Percentiles rank a stretch among this genome's conserved stretches.
Evolutionary conservation across 805 yeast genomes (phyloP).

Genomic region (Pichia thaimueangensis): DNA sequence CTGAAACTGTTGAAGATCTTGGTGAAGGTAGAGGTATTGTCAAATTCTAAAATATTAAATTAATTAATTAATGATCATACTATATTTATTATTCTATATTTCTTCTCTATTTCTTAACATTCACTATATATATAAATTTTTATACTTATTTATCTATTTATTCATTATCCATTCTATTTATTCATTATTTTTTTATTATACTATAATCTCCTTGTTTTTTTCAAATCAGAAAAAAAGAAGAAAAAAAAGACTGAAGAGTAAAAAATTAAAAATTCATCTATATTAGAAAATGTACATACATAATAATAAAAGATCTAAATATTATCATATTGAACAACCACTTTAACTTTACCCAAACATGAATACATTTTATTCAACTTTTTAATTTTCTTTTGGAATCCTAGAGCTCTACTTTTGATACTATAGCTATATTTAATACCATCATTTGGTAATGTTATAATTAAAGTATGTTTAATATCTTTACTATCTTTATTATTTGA

Average conservation of each 20-base stretch:
- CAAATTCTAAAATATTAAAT: conserved; percentile 19
- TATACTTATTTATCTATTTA: conserved; percentile 1
- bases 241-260: background rate
- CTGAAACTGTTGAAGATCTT: conserved; percentile 69
- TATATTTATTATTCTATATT: background rate
- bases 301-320: conserved; percentile 6
- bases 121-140: background rate
- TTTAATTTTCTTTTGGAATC: conserved; percentile 54
- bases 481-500: conserved; percentile 3
- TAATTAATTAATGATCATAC: background rate
- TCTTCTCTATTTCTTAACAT: background rate
- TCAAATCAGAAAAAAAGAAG: conserved; percentile 1
- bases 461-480: conserved; percentile 23
- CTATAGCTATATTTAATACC: conserved; percentile 54
- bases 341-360: conserved; percentile 44
- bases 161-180: conserved; percentile 4
- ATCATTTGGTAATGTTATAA: conserved; percentile 37
- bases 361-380: conserved; percentile 42
- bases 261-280: background rate
- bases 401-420: conserved; percentile 51
- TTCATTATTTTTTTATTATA: conserved; percentile 2
- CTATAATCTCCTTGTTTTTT: conserved; percentile 7
- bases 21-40: conserved; percentile 63
- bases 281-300: no score
- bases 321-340: conserved; percentile 39